Percentiles rank a stretch among this genome's conserved stretches.
Conservation (phyloP, 2,329 filamentous ascomycete genomes). For the Aspergillus pseudotamarii region DNA sequence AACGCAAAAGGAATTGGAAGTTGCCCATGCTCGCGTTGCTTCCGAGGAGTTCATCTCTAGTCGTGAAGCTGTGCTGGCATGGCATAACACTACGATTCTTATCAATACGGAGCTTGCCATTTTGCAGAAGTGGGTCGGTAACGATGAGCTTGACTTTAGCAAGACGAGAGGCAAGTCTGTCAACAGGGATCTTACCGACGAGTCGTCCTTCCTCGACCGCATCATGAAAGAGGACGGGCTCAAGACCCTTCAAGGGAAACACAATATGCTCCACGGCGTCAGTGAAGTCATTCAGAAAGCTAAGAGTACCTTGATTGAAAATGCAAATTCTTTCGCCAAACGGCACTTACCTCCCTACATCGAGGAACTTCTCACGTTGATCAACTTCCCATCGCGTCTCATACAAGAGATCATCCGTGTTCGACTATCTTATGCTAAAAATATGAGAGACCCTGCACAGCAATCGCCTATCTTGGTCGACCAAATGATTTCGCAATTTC, state of each 20-base stretch:
- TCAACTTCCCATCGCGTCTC: slow-evolving; percentile 94
- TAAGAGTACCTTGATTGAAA: slow-evolving; percentile 85
- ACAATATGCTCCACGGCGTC: slow-evolving; percentile 83
- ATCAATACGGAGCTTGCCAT: slow-evolving; percentile 94
- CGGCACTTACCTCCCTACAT: slow-evolving; percentile 94
- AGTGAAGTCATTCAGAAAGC: slow-evolving; percentile 88
- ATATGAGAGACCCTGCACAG: slow-evolving; percentile 92
- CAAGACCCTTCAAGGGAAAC: slow-evolving; percentile 80
- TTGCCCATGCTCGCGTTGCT: slow-evolving; percentile 73
- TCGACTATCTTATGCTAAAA: slow-evolving; percentile 85
- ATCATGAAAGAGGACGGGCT: slow-evolving; percentile 95
- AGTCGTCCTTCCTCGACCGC: slow-evolving; percentile 90
- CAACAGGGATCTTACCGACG: slow-evolving; percentile 75
- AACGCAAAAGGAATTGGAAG: slow-evolving; percentile 72
- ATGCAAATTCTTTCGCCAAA: slow-evolving; percentile 80
- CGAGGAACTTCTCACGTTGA: slow-evolving; percentile 90
- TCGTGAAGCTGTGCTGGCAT: slow-evolving; percentile 86
- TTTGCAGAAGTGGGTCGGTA: slow-evolving; percentile 94
- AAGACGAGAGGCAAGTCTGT: slow-evolving; percentile 71
- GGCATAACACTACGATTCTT: slow-evolving; percentile 95
- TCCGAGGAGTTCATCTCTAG: slow-evolving; percentile 79
- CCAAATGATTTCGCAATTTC: slow-evolving; percentile 97
- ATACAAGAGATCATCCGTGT: slow-evolving; percentile 97
- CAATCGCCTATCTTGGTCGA: slow-evolving; percentile 93
- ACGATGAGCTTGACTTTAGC: slow-evolving; percentile 89